Percentiles rank a stretch among this genome's conserved stretches.
These are phyloP conservation scores for Russula abietina DNA, from an alignment of 768 basidiomycete species.

Conservation along the genomic window DNA sequence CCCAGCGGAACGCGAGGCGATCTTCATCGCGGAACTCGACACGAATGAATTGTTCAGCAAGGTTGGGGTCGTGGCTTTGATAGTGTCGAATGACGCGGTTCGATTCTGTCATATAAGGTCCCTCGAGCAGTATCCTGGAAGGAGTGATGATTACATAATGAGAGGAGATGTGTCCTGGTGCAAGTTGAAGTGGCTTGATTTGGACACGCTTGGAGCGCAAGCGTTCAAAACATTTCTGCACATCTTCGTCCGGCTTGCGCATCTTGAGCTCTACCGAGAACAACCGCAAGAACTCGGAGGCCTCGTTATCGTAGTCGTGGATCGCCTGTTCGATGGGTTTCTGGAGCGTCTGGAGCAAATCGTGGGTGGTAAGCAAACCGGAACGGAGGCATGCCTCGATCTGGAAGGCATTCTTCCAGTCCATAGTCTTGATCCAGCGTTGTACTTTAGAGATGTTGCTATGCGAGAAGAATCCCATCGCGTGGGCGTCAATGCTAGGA, in stretches of 20 bases:
- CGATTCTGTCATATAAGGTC: constrained; percentile 68
- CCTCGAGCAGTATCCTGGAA: constrained; percentile 66
- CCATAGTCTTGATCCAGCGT: constrained; percentile 40
- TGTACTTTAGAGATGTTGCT: constrained; percentile 44
- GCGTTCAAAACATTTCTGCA: constrained; percentile 43
- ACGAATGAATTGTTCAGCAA: constrained; percentile 66
- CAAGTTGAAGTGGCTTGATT: constrained; percentile 25
- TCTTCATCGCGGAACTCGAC: constrained; percentile 87
- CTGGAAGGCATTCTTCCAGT: constrained; percentile 73
- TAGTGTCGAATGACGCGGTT: constrained; percentile 76
- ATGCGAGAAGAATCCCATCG: constrained; percentile 45
- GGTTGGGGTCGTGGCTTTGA: constrained; percentile 31
- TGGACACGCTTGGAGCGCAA: constrained; percentile 28
- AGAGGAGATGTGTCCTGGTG: constrained; percentile 50
- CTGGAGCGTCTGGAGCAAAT: constrained; percentile 43
- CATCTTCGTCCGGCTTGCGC: constrained; percentile 38
- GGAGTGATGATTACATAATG: constrained; percentile 75
- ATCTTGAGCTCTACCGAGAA: constrained; percentile 47
- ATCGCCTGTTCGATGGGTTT: constrained; percentile 41
- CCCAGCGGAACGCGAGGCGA: constrained; percentile 65
- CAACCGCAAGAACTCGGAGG: constrained; percentile 46
- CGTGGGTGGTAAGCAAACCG: constrained; percentile 53
- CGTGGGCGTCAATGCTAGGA: constrained; percentile 42
- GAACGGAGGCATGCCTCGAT: constrained; percentile 64
- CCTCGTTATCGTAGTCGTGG: constrained; percentile 30